A percentile compares a stretch with the other conserved stretches of the same genome.
Evolutionary conservation across 768 basidiomycete genomes (phyloP).

Genomic region (Tephrocybe sp.): DNA sequence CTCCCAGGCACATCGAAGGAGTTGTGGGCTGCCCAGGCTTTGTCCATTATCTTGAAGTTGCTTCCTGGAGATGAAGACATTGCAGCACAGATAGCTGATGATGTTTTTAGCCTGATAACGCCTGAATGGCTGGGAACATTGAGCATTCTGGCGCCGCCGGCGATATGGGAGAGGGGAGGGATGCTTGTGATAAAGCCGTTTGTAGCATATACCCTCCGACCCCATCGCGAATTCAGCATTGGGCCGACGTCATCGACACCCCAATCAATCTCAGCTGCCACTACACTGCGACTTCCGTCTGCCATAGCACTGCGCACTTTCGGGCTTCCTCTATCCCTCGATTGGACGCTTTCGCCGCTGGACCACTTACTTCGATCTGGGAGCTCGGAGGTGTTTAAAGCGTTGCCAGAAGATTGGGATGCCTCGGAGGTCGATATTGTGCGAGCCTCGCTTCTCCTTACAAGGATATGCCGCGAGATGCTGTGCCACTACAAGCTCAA

Average conservation of each 20-base stretch:
- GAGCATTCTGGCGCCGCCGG: conserved; percentile 34
- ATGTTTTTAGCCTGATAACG: conserved; percentile 36
- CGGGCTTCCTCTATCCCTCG: conserved; percentile 49
- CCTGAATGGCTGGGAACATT: conserved; percentile 39
- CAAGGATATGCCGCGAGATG: conserved; percentile 46
- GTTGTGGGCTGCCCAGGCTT: conserved; percentile 68
- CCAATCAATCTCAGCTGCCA: conserved; percentile 53
- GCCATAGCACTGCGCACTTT: conserved; percentile 23
- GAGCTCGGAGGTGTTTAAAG: conserved; percentile 63
- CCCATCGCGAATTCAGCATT: conserved; percentile 41
- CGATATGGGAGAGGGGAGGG: conserved; percentile 53
- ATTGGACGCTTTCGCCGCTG: conserved; percentile 72
- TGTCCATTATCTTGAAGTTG: conserved; percentile 52
- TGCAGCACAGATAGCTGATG: conserved; percentile 42
- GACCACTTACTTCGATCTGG: conserved; percentile 82
- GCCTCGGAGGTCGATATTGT: conserved; percentile 79
- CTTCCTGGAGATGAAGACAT: conserved; percentile 76
- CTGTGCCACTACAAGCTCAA: conserved; percentile 41
- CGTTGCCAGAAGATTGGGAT: conserved; percentile 71
- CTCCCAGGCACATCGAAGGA: conserved; percentile 56
- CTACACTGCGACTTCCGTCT: conserved; percentile 52
- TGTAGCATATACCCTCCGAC: conserved; percentile 45
- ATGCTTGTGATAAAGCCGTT: conserved; percentile 59
- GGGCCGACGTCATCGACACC: conserved; percentile 52
- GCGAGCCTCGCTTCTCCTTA: conserved; percentile 66